A percentile compares a stretch with the other conserved stretches of the same genome.
phyloP scores from a whole-genome alignment of 225 moss, liverwort and hornwort species.

The Rhytidiadelphus loreus region DNA sequence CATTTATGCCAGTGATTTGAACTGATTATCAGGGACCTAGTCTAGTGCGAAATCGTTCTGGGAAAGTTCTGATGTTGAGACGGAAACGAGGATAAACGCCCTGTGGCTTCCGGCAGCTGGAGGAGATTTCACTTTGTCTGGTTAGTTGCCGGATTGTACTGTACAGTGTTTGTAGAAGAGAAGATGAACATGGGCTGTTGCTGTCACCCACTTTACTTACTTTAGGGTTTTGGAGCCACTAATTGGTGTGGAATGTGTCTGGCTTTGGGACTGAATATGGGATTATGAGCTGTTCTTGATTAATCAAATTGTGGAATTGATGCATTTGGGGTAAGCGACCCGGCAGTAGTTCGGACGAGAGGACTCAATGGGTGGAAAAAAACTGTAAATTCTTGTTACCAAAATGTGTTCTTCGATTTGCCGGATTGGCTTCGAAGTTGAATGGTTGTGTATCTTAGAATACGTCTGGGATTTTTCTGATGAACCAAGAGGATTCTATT shows the following conservation, averaged over 20 bases:
- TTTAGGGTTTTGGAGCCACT: background rate
- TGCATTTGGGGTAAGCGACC: background rate
- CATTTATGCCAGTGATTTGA: background rate
- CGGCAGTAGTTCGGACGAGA: background rate
- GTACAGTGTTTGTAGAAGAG: background rate
- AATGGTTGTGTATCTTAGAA: background rate
- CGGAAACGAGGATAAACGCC: background rate
- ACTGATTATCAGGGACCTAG: background rate
- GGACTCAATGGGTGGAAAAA: background rate
- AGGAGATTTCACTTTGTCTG: too few species aligned
- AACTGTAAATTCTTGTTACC: background rate
- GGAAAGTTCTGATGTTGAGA: background rate
- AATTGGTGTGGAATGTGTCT: background rate
- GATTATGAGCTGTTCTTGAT: background rate
- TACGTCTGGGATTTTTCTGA: background rate
- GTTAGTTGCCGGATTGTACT: background rate
- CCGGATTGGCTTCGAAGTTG: background rate
- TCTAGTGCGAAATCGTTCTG: background rate
- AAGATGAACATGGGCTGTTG: background rate
- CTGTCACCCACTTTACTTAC: background rate
- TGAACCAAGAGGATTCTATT: background rate
- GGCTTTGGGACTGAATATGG: background rate
- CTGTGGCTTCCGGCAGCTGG: background rate
- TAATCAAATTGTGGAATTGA: background rate
- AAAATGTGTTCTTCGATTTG: background rate